Evolutionary conservation across 192 early-diverging fungal genomes (phyloP).

Genomic region (Funneliformis geosporum): DNA sequence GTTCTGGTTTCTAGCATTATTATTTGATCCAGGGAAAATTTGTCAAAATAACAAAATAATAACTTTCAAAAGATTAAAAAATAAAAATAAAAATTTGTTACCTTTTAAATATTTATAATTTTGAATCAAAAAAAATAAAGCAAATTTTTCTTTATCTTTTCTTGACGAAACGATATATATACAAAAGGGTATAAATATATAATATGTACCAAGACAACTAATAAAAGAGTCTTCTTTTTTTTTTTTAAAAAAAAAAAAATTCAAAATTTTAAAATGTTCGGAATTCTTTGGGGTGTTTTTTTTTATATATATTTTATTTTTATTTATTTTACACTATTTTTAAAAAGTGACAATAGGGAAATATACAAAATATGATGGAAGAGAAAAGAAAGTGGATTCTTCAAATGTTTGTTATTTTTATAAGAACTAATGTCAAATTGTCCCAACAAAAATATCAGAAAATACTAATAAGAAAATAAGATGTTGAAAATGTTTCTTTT

Average conservation of each 20-base stretch:
- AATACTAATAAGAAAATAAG: background rate
- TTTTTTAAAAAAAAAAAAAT: background rate
- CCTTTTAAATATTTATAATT: background rate
- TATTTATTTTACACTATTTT: background rate
- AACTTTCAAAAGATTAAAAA: background rate
- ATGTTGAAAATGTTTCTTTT: background rate
- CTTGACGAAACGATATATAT: background rate
- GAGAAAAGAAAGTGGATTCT: background rate
- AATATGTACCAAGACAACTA: background rate
- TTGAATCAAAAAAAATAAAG: background rate
- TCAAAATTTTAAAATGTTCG: background rate
- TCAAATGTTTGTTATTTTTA: background rate
- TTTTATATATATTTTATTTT: background rate
- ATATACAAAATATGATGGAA: no score
- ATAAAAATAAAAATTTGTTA: background rate
- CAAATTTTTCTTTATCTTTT: no score
- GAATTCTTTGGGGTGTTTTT: background rate
- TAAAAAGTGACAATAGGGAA: background rate
- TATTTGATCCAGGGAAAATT: background rate
- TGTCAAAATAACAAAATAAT: background rate
- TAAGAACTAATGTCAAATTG: background rate
- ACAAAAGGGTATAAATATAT: background rate
- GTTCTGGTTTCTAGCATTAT: background rate
- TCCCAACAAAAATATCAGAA: background rate
- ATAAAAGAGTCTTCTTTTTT: background rate